Conservation (phyloP, 371 early-diverging fungal species). For the Syncephalastrum contaminatum region DNA sequence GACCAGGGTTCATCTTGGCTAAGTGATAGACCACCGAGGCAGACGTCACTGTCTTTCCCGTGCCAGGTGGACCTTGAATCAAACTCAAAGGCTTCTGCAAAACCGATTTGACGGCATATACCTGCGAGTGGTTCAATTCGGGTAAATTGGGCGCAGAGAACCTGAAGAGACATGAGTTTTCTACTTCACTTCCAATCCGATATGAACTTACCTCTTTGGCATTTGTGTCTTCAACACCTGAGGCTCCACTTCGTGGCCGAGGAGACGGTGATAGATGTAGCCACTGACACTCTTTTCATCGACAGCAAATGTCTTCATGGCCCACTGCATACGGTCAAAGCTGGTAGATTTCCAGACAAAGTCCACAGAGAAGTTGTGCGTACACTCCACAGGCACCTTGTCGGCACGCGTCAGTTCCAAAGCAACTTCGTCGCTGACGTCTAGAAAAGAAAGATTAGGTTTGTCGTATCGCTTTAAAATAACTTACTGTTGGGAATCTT, state of each 20-base stretch:
- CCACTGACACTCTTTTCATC: conserved; percentile 93
- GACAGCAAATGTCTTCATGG: conserved; percentile 94
- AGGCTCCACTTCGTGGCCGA: conserved; percentile 92
- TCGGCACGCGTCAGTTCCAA: conserved; percentile 73
- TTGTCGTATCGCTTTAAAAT: too few species aligned
- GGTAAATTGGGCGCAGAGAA: conserved; percentile 93
- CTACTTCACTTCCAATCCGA: not conserved
- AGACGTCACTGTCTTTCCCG: conserved; percentile 98
- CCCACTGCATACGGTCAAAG: conserved; percentile 95
- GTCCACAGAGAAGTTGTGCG: conserved; percentile 96
- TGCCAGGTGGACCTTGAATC: conserved; percentile 98
- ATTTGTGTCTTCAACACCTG: conserved; percentile 71
- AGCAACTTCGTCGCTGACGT: conserved; percentile 91
- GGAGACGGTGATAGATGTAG: conserved; percentile 90
- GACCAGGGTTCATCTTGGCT: conserved; percentile 87
- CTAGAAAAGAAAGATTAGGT: conserved; percentile 25
- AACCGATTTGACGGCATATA: conserved; percentile 91
- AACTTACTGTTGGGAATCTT: conserved; percentile 89
- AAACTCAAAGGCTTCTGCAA: conserved; percentile 89
- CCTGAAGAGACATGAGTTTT: conserved; percentile 20
- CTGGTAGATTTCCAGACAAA: conserved; percentile 98
- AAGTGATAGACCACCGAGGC: conserved; percentile 98
- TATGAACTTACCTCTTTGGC: conserved; percentile 66
- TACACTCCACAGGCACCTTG: conserved; percentile 80
- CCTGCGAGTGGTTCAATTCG: conserved; percentile 97